phyloP scores from a whole-genome alignment of 441 rosid species.

The Arabidopsis hybrid region DNA sequence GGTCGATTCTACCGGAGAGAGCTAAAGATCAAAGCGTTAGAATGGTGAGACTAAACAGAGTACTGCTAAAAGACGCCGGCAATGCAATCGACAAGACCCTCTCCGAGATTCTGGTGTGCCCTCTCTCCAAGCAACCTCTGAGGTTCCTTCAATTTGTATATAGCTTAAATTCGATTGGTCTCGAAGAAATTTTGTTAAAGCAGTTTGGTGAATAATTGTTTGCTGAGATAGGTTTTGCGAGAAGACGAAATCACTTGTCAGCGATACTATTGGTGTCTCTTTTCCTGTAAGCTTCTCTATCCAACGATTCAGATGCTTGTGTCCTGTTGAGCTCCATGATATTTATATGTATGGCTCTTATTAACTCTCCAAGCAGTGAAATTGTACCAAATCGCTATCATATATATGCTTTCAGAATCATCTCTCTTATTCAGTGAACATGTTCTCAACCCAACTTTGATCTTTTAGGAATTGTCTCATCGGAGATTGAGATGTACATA shows the following conservation, averaged over 20 bases:
- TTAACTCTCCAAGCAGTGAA: neutral
- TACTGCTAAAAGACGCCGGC: constrained; percentile 58
- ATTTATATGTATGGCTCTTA: constrained; percentile 24
- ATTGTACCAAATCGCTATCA: constrained; percentile 7
- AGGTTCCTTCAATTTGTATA: constrained; percentile 46
- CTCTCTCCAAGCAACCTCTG: constrained; percentile 79
- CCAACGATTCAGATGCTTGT: neutral
- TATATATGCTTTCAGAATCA: constrained; percentile 34
- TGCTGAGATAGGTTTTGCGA: constrained; percentile 57
- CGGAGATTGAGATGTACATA: neutral
- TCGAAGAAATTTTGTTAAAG: neutral
- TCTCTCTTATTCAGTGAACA: constrained; percentile 15
- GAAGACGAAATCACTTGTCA: constrained; percentile 64
- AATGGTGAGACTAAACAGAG: constrained; percentile 66
- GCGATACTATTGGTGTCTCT: constrained; percentile 75
- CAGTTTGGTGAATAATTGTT: neutral
- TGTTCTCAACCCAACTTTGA: constrained; percentile 24
- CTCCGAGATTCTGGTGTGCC: constrained; percentile 77
- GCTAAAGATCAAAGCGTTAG: constrained; percentile 20
- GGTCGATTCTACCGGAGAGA: constrained; percentile 13
- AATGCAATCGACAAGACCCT: constrained; percentile 56
- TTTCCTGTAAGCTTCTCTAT: constrained; percentile 61
- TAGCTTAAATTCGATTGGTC: neutral
- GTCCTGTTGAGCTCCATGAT: constrained; percentile 1
- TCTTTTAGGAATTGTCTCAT: constrained; percentile 16